These are phyloP conservation scores for Thalassiosira profunda DNA, from an alignment of 108 stramenopile species.

Conservation along the genomic window DNA sequence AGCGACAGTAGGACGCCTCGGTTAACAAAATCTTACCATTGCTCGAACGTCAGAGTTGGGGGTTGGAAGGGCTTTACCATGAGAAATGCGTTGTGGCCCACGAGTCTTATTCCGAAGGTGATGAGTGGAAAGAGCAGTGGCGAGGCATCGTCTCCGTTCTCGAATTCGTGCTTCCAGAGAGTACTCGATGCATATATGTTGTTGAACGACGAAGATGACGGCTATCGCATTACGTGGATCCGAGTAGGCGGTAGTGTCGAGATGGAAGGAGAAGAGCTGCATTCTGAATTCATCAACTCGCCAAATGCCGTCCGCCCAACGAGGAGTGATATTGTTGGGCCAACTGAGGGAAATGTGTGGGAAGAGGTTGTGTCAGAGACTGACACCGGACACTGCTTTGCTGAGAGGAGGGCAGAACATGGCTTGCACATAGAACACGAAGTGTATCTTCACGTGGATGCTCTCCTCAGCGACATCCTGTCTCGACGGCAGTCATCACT, in stretches of 20 bases:
- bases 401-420: not conserved
- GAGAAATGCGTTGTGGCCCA: constrained; percentile 55
- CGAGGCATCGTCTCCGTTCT: constrained; percentile 12
- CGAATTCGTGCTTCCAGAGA: no score
- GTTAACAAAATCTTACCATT: constrained; percentile 34
- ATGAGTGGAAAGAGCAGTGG: not conserved
- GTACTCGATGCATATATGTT: constrained; percentile 70
- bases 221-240: constrained; percentile 74
- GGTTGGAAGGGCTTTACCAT: constrained; percentile 44
- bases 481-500: constrained; percentile 34
- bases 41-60: constrained; percentile 60
- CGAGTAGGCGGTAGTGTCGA: not conserved
- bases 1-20: no score
- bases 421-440: constrained; percentile 47
- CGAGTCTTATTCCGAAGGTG: constrained; percentile 37
- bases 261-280: not conserved
- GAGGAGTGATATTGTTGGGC: constrained; percentile 37
- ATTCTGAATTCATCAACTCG: not conserved
- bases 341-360: constrained; percentile 37
- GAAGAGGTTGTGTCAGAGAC: constrained; percentile 30
- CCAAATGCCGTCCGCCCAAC: constrained; percentile 21
- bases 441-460: constrained; percentile 60
- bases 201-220: constrained; percentile 78
- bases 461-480: constrained; percentile 54
- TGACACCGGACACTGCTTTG: constrained; percentile 15